These are phyloP conservation scores for Sporothrix variecibatus DNA, from an alignment of 2,329 filamentous ascomycete genomes.

Conservation along the genomic window DNA sequence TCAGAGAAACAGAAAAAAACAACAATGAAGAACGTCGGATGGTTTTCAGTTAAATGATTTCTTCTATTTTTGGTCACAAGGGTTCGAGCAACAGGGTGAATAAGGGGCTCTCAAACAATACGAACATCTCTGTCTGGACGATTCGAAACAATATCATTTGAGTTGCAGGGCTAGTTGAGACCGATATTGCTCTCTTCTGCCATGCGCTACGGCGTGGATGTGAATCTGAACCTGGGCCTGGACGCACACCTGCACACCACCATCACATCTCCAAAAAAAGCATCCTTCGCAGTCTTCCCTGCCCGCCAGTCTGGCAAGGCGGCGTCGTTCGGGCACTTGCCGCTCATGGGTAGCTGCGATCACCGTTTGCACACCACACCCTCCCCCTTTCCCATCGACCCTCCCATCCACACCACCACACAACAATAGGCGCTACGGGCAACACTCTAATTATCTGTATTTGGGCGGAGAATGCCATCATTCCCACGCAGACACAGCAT, in stretches of 20 bases:
- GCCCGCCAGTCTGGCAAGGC: conserved; percentile 14
- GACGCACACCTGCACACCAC: neutral
- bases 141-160: neutral
- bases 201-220: neutral
- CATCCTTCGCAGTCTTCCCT: neutral
- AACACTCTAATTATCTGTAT: conserved; percentile 1
- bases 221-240: neutral
- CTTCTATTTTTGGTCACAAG: conserved; percentile 13
- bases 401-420: conserved; percentile 22
- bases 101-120: neutral
- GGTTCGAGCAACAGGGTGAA: neutral
- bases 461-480: conserved; percentile 13
- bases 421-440: neutral
- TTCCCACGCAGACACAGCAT: conserved; percentile 9
- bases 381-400: neutral
- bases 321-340: conserved; percentile 20
- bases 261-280: neutral
- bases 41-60: neutral
- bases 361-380: neutral
- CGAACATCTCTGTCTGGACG: neutral
- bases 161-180: neutral
- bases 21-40: neutral
- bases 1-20: neutral
- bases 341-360: conserved; percentile 24
- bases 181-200: neutral